Conservation (phyloP, 2,329 filamentous ascomycete genomes). For the Aspergillus quadrilineatus region DNA sequence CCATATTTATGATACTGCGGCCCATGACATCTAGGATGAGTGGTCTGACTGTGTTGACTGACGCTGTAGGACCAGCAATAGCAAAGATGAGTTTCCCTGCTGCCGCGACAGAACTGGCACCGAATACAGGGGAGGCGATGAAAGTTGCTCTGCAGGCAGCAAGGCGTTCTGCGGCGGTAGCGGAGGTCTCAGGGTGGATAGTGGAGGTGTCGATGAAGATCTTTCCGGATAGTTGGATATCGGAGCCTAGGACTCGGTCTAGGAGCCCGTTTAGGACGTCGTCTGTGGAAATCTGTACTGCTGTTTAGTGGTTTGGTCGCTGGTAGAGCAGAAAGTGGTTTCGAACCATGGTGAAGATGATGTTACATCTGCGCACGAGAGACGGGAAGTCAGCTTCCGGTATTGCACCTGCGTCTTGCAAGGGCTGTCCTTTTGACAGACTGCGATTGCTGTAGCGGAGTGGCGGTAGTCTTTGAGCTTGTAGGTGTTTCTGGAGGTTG, state of each 20-base stretch:
- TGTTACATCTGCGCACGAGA: constrained; percentile 1
- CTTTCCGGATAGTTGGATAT: constrained; percentile 34
- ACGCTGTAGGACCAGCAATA: constrained; percentile 49
- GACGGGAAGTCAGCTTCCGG: too few relatives aligned
- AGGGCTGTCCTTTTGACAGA: too few relatives aligned
- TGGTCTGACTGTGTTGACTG: constrained; percentile 36
- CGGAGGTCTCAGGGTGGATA: constrained; percentile 48
- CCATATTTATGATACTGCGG: constrained; percentile 41
- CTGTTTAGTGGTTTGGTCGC: too few relatives aligned
- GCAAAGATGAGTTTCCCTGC: constrained; percentile 50
- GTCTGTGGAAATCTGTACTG: not conserved
- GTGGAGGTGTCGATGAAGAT: constrained; percentile 53
- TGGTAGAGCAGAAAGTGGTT: too few relatives aligned
- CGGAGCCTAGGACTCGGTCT: constrained; percentile 39
- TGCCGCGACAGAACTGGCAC: constrained; percentile 51
- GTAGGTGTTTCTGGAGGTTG: too few relatives aligned
- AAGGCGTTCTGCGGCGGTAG: constrained; percentile 30
- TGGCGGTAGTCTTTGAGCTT: too few relatives aligned
- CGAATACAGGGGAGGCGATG: constrained; percentile 52
- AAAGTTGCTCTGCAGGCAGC: constrained; percentile 35
- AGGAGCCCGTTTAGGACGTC: not conserved
- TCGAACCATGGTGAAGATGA: constrained; percentile 5
- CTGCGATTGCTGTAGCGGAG: too few relatives aligned
- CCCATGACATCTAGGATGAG: constrained; percentile 40
- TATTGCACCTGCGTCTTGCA: too few relatives aligned